These are phyloP conservation scores for Tephrocybe sp. DNA, from an alignment of 768 basidiomycete genomes.

Conservation along the genomic window DNA sequence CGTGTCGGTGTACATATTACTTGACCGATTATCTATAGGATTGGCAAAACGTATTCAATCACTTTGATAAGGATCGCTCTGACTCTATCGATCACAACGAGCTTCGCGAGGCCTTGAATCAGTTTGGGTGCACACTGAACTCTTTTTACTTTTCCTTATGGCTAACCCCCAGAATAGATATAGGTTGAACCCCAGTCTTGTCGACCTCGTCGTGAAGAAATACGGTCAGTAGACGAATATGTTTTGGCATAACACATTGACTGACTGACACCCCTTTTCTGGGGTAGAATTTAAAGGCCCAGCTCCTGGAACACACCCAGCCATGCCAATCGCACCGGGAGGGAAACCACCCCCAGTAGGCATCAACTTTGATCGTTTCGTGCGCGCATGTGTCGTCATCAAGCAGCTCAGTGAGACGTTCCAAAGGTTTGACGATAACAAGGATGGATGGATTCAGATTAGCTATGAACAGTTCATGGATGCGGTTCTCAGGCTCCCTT, in stretches of 20 bases:
- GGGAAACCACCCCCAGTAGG: slow-evolving; percentile 36
- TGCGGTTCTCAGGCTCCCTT: slow-evolving; percentile 62
- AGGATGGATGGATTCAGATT: slow-evolving; percentile 71
- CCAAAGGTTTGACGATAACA: slow-evolving; percentile 59
- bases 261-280: slow-evolving; percentile 25
- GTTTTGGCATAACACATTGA: not conserved
- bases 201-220: slow-evolving; percentile 71
- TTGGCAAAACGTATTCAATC: slow-evolving; percentile 82
- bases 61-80: slow-evolving; percentile 82
- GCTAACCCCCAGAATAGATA: slow-evolving; percentile 35
- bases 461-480: slow-evolving; percentile 73
- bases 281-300: slow-evolving; percentile 58
- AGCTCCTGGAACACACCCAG: not conserved
- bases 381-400: slow-evolving; percentile 79
- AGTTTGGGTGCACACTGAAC: slow-evolving; percentile 67
- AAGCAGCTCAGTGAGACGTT: slow-evolving; percentile 77
- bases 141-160: too few species aligned
- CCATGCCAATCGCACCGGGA: not conserved
- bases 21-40: slow-evolving; percentile 37
- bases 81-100: slow-evolving; percentile 75
- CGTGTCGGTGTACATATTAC: not conserved
- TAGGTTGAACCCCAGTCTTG: slow-evolving; percentile 63
- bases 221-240: slow-evolving; percentile 51
- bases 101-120: slow-evolving; percentile 62
- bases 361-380: slow-evolving; percentile 84